Evolutionary conservation across 2,329 filamentous ascomycete species (phyloP), one percentile per base, ranked within the genome.

Genomic region (Claviceps sp.): DNA sequence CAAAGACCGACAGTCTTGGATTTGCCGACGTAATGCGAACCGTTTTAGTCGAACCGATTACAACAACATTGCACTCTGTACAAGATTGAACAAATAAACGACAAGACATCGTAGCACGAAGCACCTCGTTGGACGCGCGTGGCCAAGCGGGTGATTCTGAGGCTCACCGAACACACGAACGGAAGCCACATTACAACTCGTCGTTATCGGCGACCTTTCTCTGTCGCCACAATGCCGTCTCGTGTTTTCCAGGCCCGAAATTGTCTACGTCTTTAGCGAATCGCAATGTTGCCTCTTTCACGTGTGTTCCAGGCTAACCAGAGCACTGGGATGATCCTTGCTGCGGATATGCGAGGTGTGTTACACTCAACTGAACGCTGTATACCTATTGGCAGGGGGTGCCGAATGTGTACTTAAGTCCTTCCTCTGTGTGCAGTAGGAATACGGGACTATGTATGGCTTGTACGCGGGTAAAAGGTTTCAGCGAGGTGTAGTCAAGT

Each of bases 321-420:
- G 42, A 50, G 49, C 42, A 20, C 49, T 13, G 49, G 49, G 49
- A 50, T 50, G 40, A 40, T 36, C 49, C 43, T 40, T n/a, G 49
- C 30, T 26, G 30, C 20, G 18, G 30, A 46, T 40, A 38, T 50
- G 42, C 30, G 22, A 50, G 34, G 49, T 44, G 43, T 22, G 49
- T 51, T 36, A 44, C 49, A 47, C 34, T 38, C 37, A 34, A 47
- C 49, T 41, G 36, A 38, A 26, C 14, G 42, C 42, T 38, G 48
- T 49, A 36, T 24, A 16, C 3, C n/a, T 26, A 20, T 37, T 24
- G 40, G 22, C 41, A 44, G 26, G 41, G 41, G 20, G 1, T 11
- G 3, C n/a, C n/a, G 6, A 49, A n/a, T 18, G 40, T 38, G 22
- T 37, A 40, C 37, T 49, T 16, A 20, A 16, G 30, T 16, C 20